These are phyloP conservation scores for Cercospora beticola DNA, from an alignment of 2,329 filamentous ascomycete genomes.

Conservation along the genomic window DNA sequence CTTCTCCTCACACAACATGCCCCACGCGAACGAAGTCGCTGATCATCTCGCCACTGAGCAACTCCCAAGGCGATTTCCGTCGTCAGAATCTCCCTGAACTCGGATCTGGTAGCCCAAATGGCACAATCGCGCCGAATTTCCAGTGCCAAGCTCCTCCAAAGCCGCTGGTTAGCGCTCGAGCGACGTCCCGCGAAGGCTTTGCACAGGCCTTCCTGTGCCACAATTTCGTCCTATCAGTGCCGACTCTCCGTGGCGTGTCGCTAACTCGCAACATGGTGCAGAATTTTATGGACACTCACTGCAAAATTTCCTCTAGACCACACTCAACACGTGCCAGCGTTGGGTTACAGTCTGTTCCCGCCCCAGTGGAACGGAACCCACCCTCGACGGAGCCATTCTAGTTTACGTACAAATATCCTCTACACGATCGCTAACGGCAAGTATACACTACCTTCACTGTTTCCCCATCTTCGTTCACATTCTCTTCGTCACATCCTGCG, in stretches of 20 bases:
- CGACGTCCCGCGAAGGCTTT: not conserved
- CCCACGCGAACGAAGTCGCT: not conserved
- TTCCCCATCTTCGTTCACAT: not conserved
- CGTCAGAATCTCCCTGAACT: not conserved
- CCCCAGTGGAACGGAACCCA: not conserved
- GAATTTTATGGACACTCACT: slow-evolving; percentile 10
- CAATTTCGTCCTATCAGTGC: not conserved
- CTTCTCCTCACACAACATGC: not conserved
- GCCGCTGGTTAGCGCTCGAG: slow-evolving; percentile 13
- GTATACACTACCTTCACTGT: slow-evolving; percentile 9
- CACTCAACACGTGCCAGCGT: slow-evolving; percentile 17
- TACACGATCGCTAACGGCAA: slow-evolving; percentile 16
- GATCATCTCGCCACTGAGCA: not conserved
- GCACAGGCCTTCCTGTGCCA: slow-evolving; percentile 3
- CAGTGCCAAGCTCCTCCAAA: slow-evolving; percentile 4
- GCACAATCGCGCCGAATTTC: slow-evolving; percentile 2
- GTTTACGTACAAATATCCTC: slow-evolving; percentile 11
- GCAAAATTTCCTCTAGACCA: slow-evolving; percentile 13
- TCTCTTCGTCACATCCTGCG: slow-evolving; percentile 13
- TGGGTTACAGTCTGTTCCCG: slow-evolving; percentile 11
- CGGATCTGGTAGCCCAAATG: not conserved
- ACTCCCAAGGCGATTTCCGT: not conserved
- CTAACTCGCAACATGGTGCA: not conserved
- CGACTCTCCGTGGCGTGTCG: slow-evolving; percentile 1
- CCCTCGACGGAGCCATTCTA: not conserved